Conservation (phyloP, 192 early-diverging fungal species). For the Backusella mclennaniae region DNA sequence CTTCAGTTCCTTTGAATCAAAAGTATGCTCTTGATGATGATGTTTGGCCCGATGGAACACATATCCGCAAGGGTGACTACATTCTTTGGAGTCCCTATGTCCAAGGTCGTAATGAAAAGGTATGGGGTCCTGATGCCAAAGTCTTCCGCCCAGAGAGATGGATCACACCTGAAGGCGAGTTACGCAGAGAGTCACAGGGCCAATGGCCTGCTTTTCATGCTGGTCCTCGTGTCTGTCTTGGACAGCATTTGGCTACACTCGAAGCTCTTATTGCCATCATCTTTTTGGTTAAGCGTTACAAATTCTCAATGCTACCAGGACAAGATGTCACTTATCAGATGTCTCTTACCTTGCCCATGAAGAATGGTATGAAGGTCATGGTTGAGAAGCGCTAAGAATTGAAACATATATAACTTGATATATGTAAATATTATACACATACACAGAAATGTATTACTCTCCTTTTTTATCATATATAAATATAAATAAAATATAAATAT, state of each 20-base stretch:
- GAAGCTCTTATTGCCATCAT: slow-evolving; percentile 42
- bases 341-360: slow-evolving; percentile 31
- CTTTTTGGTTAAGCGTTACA: slow-evolving; percentile 35
- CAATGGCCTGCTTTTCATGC: slow-evolving; percentile 59
- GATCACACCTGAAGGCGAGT: slow-evolving; percentile 42
- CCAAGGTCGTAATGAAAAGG: slow-evolving; percentile 47
- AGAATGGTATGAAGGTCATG: slow-evolving; percentile 27
- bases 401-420: background rate
- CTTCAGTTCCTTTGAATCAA: slow-evolving; percentile 59
- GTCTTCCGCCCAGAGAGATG: slow-evolving; percentile 67
- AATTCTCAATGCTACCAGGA: slow-evolving; percentile 35
- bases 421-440: background rate
- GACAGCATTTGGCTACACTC: slow-evolving; percentile 43
- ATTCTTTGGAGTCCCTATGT: slow-evolving; percentile 52
- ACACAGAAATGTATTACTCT: slow-evolving; percentile 5
- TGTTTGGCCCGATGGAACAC: slow-evolving; percentile 61
- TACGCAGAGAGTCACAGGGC: slow-evolving; percentile 37
- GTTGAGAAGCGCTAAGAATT: slow-evolving; percentile 24
- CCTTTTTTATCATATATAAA: background rate
- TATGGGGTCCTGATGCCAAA: slow-evolving; percentile 66
- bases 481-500: slow-evolving; percentile 6
- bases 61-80: slow-evolving; percentile 47
- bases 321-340: slow-evolving; percentile 29
- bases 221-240: slow-evolving; percentile 42
- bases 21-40: slow-evolving; percentile 57